Conservation (phyloP, 1,284 basidiomycete species). For the Afroboletus lepidellus region DNA sequence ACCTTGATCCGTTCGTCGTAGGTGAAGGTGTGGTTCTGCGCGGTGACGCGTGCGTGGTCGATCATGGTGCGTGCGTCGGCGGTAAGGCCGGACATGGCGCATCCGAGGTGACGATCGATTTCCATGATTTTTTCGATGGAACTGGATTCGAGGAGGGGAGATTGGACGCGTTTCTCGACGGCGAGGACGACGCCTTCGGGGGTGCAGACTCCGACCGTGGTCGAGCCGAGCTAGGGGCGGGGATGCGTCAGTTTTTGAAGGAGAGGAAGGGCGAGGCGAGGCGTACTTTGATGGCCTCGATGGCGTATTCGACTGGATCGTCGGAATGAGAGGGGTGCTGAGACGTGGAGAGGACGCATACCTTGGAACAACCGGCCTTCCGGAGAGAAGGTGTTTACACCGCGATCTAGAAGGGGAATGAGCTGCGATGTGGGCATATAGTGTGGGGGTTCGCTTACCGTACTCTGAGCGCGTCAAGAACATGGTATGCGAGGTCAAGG, state of each 20-base stretch:
- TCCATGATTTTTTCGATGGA: constrained; percentile 99
- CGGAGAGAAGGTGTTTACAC: constrained; percentile 98
- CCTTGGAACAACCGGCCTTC: constrained; percentile 95
- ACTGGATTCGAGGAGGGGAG: constrained; percentile 90
- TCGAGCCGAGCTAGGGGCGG: constrained; percentile 82
- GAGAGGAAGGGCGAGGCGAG: background rate
- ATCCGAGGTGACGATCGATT: constrained; percentile 94
- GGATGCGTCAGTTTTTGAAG: background rate
- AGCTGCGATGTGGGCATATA: background rate
- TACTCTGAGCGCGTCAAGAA: constrained; percentile 94
- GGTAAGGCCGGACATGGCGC: constrained; percentile 97
- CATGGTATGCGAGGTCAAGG: constrained; percentile 47
- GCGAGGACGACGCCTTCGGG: constrained; percentile 89
- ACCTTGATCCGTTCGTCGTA: constrained; percentile 98
- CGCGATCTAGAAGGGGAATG: constrained; percentile 69
- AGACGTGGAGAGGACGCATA: constrained; percentile 31
- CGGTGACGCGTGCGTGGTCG: constrained; percentile 97
- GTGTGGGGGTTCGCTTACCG: constrained; percentile 46
- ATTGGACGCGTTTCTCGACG: constrained; percentile 98
- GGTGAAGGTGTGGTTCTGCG: constrained; percentile 95
- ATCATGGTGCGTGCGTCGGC: constrained; percentile 99
- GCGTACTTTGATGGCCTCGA: constrained; percentile 92
- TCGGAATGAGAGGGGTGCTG: constrained; percentile 2
- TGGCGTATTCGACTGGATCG: constrained; percentile 91
- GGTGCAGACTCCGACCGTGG: constrained; percentile 91